Conservation (phyloP, 768 basidiomycete species). For the Kwoniella dejecticola region DNA sequence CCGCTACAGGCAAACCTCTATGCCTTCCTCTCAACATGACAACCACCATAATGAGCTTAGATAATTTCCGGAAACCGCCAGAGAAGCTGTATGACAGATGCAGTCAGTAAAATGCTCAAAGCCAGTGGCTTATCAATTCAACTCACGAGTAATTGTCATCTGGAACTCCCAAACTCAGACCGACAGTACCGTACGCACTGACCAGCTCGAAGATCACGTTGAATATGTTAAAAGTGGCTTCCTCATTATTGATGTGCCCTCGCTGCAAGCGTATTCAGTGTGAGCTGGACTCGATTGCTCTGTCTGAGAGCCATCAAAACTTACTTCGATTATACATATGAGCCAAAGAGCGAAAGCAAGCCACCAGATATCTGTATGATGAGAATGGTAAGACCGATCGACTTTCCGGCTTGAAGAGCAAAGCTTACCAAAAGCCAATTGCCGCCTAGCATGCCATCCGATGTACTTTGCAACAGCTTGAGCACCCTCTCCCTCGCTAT, state of each 20-base stretch:
- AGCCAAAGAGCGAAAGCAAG: constrained; percentile 79
- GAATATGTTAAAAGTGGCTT: constrained; percentile 78
- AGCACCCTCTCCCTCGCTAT: constrained; percentile 36
- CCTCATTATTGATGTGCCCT: constrained; percentile 63
- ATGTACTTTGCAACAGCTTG: constrained; percentile 55
- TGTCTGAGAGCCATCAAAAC: constrained; percentile 24
- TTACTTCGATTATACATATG: constrained; percentile 89
- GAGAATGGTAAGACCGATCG: neutral
- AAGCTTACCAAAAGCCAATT: constrained; percentile 79
- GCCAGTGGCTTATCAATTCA: neutral
- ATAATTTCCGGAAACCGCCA: constrained; percentile 74
- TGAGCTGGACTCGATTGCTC: neutral
- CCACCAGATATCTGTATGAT: constrained; percentile 88
- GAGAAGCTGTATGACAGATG: constrained; percentile 66
- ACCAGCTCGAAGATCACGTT: constrained; percentile 60
- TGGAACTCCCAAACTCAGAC: constrained; percentile 85
- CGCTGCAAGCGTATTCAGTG: constrained; percentile 59
- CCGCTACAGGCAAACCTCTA: constrained; percentile 62
- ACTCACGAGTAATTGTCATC: constrained; percentile 56
- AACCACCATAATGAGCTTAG: constrained; percentile 79
- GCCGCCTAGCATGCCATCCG: constrained; percentile 58
- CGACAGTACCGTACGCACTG: constrained; percentile 61
- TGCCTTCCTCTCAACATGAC: constrained; percentile 96
- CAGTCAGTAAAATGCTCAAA: neutral
- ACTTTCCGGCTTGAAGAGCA: neutral